These are phyloP conservation scores for Coniophora puteana DNA, from an alignment of 1,284 basidiomycete species.

Conservation along the genomic window DNA sequence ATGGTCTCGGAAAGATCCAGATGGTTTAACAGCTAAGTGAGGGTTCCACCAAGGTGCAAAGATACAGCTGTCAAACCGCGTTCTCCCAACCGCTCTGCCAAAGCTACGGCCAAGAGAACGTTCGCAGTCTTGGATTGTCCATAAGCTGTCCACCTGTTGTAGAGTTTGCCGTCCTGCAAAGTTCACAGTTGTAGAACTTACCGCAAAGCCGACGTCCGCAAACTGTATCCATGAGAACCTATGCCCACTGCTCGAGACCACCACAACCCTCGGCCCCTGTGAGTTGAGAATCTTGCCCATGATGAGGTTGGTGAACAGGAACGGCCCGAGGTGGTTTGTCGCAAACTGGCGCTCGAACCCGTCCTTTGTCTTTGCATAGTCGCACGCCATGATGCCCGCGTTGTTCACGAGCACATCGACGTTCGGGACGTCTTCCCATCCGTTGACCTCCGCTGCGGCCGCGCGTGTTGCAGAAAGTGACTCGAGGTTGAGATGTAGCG, in stretches of 20 bases:
- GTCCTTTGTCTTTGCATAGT: background rate
- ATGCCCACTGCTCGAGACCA: background rate
- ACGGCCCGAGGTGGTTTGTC: background rate
- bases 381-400: background rate
- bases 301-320: background rate
- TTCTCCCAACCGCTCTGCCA: too few relatives aligned
- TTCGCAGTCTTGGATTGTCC: too few relatives aligned
- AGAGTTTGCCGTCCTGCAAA: too few relatives aligned
- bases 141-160: too few relatives aligned
- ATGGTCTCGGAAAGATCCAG: too few relatives aligned
- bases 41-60: too few relatives aligned
- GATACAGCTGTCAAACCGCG: too few relatives aligned
- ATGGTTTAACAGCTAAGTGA: too few relatives aligned
- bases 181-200: too few relatives aligned
- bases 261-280: background rate
- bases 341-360: background rate
- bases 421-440: background rate
- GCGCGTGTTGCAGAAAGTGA: background rate
- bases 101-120: too few relatives aligned
- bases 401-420: background rate
- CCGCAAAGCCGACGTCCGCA: too few relatives aligned
- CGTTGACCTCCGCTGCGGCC: background rate
- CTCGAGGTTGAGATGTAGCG: background rate
- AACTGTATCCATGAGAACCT: background rate
- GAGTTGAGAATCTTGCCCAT: background rate